Conservation (phyloP, 305 asterid genomes). For the Fraxinus platypoda region DNA sequence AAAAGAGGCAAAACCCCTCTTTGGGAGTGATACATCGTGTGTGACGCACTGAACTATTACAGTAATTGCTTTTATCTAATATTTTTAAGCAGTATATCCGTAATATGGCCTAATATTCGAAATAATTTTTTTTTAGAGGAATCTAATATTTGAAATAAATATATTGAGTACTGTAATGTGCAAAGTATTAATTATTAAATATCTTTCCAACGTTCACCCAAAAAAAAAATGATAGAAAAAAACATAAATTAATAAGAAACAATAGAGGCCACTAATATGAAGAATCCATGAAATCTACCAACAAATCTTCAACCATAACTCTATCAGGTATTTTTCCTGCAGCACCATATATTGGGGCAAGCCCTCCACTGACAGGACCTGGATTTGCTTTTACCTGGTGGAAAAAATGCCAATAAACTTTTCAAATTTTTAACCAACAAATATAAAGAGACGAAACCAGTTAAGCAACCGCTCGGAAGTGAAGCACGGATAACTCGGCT, state of each 20-base stretch:
- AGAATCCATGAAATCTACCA: slow-evolving; percentile 89
- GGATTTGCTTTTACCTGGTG: slow-evolving; percentile 87
- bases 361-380: slow-evolving; percentile 85
- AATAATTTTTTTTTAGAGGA: background rate
- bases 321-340: slow-evolving; percentile 98
- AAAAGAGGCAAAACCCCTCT: slow-evolving; percentile 21
- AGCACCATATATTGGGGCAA: slow-evolving; percentile 97
- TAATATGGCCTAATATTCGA: background rate
- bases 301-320: slow-evolving; percentile 79
- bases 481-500: background rate
- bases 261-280: slow-evolving; percentile 48
- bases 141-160: background rate
- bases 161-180: background rate
- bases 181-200: slow-evolving; percentile 7
- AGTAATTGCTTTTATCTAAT: background rate
- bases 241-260: background rate
- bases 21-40: background rate
- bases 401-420: background rate
- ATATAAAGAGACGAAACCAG: background rate
- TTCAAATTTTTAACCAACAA: background rate
- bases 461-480: background rate
- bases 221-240: background rate
- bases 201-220: background rate
- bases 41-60: background rate
- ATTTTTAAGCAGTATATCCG: background rate